Evolutionary conservation across 345 rosid genomes (phyloP), one percentile per base, ranked within the genome.

Genomic region (Gossypium rotundifolium): DNA sequence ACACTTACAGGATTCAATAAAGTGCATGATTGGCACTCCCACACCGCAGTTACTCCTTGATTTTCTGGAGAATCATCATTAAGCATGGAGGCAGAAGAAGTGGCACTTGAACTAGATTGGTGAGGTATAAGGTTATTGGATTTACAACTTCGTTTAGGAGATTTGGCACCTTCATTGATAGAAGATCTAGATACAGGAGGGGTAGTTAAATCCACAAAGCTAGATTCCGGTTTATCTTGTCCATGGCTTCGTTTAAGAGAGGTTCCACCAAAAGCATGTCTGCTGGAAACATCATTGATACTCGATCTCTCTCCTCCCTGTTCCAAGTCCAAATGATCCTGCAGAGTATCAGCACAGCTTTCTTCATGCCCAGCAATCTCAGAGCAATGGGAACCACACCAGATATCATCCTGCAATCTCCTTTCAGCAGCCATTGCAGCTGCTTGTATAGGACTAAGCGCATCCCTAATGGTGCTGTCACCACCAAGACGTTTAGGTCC

Each of bases 351-450:
- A 81, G 74, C 23, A 58, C 78, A 60, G 72, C 76, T 78, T 71
- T 86, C 95, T 74, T 64, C 83, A 58, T 85, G 90, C 77, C 71
- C 85, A 13, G 67, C 72, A 75, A 27, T 79, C 76, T 84, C 93
- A 53, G 76, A 78, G 44, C 82, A 80, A 58, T 82, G 84, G 66
- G 96, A 95, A 73, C 87, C 98, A 75, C 98, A 91, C 94, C 97
- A 88, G 14, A 95, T 79, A 70, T 91, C 97, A 85, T 95, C 96
- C 80, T 85, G 88, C n/a, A 87, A 74, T 74, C 98, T 83, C 81
- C 97, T 95, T 89, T 93, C 98, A 14, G 97, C 97, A 62, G 98
- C 99, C 97, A 93, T 91, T 3, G 96, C 97, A 69, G 97, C 97
- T 65, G 99, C 98, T 84, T 93, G 98, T 29, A 86, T 73, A 63